A percentile compares a stretch with the other conserved stretches of the same genome.
Conservation (phyloP, 2,329 filamentous ascomycete species). For the Plenodomus lindquistii region DNA sequence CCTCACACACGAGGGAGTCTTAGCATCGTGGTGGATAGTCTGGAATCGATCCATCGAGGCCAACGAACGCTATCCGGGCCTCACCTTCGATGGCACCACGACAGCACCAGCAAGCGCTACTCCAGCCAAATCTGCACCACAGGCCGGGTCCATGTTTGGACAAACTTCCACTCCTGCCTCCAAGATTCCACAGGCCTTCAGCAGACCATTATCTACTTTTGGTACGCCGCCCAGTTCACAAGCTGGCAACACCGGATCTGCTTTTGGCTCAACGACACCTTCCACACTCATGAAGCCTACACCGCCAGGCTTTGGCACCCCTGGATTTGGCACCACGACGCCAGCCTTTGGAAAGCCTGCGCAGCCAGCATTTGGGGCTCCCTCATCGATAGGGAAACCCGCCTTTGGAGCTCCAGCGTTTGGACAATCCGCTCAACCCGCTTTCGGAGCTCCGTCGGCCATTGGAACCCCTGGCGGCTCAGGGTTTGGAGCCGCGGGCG, state of each 20-base stretch:
- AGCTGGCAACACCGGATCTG: conserved; percentile 8
- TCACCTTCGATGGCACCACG: conserved; percentile 54
- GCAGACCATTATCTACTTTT: conserved; percentile 26
- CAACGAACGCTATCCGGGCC: conserved; percentile 72
- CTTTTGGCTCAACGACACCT: conserved; percentile 9
- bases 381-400: conserved; percentile 14
- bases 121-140: conserved; percentile 18
- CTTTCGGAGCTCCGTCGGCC: conserved; percentile 21
- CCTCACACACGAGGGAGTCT: conserved; percentile 84
- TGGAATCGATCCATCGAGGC: conserved; percentile 84
- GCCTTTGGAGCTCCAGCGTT: conserved; percentile 24
- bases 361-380: conserved; percentile 31
- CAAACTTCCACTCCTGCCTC: conserved; percentile 14
- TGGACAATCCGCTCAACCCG: conserved; percentile 11
- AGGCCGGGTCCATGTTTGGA: conserved; percentile 15
- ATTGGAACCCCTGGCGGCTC: conserved; percentile 28
- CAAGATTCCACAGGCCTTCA: conserved; percentile 6
- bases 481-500: conserved; percentile 30
- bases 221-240: conserved; percentile 22
- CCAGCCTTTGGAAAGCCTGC: conserved; percentile 18
- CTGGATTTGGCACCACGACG: conserved; percentile 18
- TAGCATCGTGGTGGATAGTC: conserved; percentile 88
- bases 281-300: conserved; percentile 11
- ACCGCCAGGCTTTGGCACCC: conserved; percentile 29
- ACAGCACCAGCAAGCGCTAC: conserved; percentile 30